Evolutionary conservation across 352 stramenopile genomes (phyloP), one percentile per base, ranked within the genome.

Genomic region (Salisapilia sapeloensis): DNA sequence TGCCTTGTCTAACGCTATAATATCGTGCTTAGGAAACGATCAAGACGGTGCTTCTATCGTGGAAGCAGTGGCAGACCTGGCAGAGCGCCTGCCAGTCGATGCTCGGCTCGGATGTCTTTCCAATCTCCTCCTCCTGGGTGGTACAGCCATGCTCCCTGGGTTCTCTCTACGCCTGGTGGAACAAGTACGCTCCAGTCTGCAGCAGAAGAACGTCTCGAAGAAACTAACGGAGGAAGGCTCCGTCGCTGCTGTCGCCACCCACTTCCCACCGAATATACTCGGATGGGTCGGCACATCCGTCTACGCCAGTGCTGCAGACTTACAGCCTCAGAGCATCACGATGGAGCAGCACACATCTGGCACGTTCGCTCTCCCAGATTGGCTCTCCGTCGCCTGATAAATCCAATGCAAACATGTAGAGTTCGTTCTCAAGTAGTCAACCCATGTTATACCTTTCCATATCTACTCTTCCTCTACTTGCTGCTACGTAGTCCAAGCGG

Each of bases 231-330:
- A 67, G 15, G 43, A 35, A 13, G 4, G 7, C 24, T 15, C 13
- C 6, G 46, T 55, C 14, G 31, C 47, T 22, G 41, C 86, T 4
- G 50, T 78, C 17, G 38, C 41, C 14, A 52, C 58, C 2, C 56
- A 60, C 19, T 91, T 87, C 35, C 75, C 75, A 5, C 50, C 54
- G 0, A 86, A 83, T 35, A 46, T 91, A 44, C 45, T 87, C 16
- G 42, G 56, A 2, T 91, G 75, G 75, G 46, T 91, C 19, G 75
- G 75, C 14, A 71, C 55, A 0, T 87, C 71, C 12, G 53, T 91
- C 44, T 87, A 77, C 22, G 75, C 62, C 12, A 51, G 65, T 6
- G 86, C 64, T 4, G 59, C 80, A 24, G 52, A 27, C n/a, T 50
- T 59, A 14, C 50, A 53, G 4, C 24, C 50, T 0, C 43, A 45